Percentiles rank a stretch among this genome's conserved stretches.
phyloP scores from a whole-genome alignment of 2,329 filamentous ascomycete genomes.

The Colletotrichum shisoi region DNA sequence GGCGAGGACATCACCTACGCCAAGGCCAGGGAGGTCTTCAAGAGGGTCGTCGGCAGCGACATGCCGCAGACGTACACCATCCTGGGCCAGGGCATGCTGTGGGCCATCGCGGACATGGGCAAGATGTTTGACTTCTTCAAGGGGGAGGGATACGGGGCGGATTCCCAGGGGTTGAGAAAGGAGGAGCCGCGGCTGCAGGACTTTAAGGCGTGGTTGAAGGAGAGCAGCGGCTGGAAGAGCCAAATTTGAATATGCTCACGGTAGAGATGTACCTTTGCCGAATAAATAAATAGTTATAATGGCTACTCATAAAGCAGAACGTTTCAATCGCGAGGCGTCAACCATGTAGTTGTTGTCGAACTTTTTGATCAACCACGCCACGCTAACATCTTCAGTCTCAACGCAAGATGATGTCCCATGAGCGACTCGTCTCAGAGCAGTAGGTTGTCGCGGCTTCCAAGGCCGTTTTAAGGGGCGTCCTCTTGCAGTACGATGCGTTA shows the following conservation, averaged over 20 bases:
- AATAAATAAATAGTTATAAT: no score
- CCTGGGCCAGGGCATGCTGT: constrained; percentile 36
- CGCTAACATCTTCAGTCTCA: no score
- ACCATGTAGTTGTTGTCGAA: no score
- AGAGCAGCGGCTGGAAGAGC: constrained; percentile 43
- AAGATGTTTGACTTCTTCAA: constrained; percentile 41
- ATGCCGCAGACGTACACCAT: constrained; percentile 36
- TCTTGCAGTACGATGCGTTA: constrained; percentile 69
- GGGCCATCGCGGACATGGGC: constrained; percentile 37
- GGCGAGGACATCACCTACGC: constrained; percentile 39
- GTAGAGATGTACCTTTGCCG: not conserved
- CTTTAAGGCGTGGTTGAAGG: constrained; percentile 42
- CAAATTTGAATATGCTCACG: not conserved
- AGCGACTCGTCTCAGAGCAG: constrained; percentile 33
- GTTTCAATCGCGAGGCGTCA: no score
- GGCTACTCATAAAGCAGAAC: no score
- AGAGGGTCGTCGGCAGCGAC: constrained; percentile 29
- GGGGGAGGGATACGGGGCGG: constrained; percentile 36
- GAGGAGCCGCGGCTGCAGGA: constrained; percentile 39
- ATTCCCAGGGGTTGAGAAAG: constrained; percentile 31
- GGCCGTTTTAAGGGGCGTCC: constrained; percentile 43
- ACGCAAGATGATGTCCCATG: constrained; percentile 43
- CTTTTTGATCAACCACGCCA: no score
- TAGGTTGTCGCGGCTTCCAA: constrained; percentile 42
- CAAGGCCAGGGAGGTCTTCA: constrained; percentile 32